Percentiles rank a stretch among this genome's conserved stretches.
Conservation (phyloP, 306 rosid species). For the Crataegus laevigata region DNA sequence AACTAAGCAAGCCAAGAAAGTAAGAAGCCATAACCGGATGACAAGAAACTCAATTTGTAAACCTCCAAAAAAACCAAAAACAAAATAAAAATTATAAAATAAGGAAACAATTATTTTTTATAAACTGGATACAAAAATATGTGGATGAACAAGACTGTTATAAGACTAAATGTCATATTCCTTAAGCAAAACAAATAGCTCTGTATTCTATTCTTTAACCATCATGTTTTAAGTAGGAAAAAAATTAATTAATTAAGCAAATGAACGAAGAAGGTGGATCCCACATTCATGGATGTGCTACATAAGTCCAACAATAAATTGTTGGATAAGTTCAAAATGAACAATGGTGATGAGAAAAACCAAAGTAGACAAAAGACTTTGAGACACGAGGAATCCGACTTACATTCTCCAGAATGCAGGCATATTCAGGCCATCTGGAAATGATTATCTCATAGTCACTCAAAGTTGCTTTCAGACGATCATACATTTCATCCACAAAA, state of each 20-base stretch:
- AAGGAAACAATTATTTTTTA: background rate
- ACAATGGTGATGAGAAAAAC: background rate
- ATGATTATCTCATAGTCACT: slow-evolving; percentile 81
- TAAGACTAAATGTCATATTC: background rate
- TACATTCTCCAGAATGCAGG: slow-evolving; percentile 75
- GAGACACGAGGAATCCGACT: slow-evolving; percentile 17
- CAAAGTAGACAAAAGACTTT: background rate
- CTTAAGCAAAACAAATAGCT: background rate
- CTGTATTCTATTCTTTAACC: background rate
- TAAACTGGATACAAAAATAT: background rate
- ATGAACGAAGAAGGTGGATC: background rate
- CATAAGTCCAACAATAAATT: background rate
- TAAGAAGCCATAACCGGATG: background rate
- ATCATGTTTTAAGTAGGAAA: background rate
- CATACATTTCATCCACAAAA: slow-evolving; percentile 94
- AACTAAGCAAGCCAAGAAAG: background rate
- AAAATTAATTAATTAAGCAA: background rate
- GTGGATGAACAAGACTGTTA: background rate
- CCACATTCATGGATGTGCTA: background rate
- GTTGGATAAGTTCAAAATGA: background rate
- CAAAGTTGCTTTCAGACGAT: slow-evolving; percentile 78
- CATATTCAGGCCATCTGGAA: slow-evolving; percentile 97
- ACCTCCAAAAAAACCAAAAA: background rate
- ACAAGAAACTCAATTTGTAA: background rate
- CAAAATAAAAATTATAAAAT: background rate